A percentile compares a stretch with the other conserved stretches of the same genome.
Evolutionary conservation across 2,329 filamentous ascomycete species (phyloP).

Genomic region (Alternaria ethzedia): DNA sequence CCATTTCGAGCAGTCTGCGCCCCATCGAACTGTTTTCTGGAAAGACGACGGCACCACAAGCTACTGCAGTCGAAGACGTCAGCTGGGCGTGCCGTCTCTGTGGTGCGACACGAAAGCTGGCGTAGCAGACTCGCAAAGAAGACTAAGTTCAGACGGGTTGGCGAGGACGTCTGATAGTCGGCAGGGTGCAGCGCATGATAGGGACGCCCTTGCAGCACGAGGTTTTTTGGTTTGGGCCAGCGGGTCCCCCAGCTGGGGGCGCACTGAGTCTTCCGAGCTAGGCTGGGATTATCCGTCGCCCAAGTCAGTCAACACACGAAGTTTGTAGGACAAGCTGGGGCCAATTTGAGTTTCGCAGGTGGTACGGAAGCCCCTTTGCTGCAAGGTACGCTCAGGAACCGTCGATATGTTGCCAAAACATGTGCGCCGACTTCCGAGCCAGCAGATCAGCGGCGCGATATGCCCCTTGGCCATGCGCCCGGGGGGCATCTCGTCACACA

Average conservation of each 20-base stretch:
- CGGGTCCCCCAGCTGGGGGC: conserved; percentile 4
- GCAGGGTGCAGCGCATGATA: conserved; percentile 3
- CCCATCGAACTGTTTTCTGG: conserved; percentile 37
- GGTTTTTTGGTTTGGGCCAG: conserved; percentile 7
- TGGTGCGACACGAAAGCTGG: conserved; percentile 29
- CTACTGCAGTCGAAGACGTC: conserved; percentile 38
- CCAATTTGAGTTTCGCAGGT: conserved; percentile 37
- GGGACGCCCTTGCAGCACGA: conserved; percentile 12
- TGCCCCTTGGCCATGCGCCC: conserved; percentile 41
- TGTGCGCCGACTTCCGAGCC: conserved; percentile 34
- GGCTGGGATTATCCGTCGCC: conserved; percentile 26
- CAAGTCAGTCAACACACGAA: conserved; percentile 26
- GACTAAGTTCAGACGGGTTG: neutral
- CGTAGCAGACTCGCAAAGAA: neutral
- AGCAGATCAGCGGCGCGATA: conserved; percentile 33
- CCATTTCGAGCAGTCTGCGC: conserved; percentile 25
- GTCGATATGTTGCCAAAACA: conserved; percentile 11
- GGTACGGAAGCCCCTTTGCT: conserved; percentile 36
- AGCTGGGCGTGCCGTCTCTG: conserved; percentile 23
- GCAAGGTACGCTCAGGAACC: conserved; percentile 44
- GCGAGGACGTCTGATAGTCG: neutral
- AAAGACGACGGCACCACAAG: conserved; percentile 26
- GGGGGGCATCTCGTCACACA: conserved; percentile 33
- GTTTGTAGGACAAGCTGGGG: conserved; percentile 30
- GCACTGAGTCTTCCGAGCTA: conserved; percentile 10